Percentiles rank a stretch among this genome's conserved stretches.
These are phyloP conservation scores for Monilinia fructicola DNA, from an alignment of 2,329 filamentous ascomycete species.

Conservation along the genomic window DNA sequence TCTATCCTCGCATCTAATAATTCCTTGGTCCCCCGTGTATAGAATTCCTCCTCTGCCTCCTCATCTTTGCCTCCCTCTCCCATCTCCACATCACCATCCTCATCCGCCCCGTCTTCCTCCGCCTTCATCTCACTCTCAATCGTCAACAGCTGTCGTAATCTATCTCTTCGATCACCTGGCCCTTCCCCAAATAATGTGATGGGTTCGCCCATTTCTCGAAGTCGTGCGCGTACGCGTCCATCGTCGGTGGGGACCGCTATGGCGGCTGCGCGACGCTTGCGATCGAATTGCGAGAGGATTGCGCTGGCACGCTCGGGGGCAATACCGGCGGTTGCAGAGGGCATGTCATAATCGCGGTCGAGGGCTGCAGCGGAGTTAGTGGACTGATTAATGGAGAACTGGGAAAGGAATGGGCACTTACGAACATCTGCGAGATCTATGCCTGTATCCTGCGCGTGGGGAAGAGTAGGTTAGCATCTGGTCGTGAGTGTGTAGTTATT, in stretches of 20 bases:
- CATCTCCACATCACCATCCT: slow-evolving; percentile 62
- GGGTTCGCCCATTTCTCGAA: slow-evolving; percentile 88
- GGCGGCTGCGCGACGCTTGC: slow-evolving; percentile 83
- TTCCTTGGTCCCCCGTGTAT: slow-evolving; percentile 75
- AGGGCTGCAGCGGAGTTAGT: slow-evolving; percentile 49
- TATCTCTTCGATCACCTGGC: slow-evolving; percentile 78
- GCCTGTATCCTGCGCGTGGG: slow-evolving; percentile 42
- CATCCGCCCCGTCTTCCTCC: slow-evolving; percentile 55
- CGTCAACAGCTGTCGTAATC: slow-evolving; percentile 77
- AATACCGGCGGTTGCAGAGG: slow-evolving; percentile 38
- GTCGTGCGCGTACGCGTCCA: slow-evolving; percentile 72
- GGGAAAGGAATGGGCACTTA: slow-evolving; percentile 47
- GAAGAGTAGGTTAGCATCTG: slow-evolving; percentile 24
- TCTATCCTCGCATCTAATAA: slow-evolving; percentile 74
- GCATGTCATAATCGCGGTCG: slow-evolving; percentile 73
- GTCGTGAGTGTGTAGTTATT: not conserved
- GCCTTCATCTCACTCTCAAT: slow-evolving; percentile 65
- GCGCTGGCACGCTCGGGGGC: slow-evolving; percentile 41
- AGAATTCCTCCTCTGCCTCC: slow-evolving; percentile 90
- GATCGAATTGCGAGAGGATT: slow-evolving; percentile 68
- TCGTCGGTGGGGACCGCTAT: slow-evolving; percentile 95
- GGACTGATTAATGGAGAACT: not conserved
- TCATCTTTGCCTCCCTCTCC: slow-evolving; percentile 55
- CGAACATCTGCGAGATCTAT: slow-evolving; percentile 63
- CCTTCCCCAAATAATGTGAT: slow-evolving; percentile 94